A percentile compares a stretch with the other conserved stretches of the same genome.
Evolutionary conservation across 257 asterid species (phyloP).

Genomic region (Lantana camara): DNA sequence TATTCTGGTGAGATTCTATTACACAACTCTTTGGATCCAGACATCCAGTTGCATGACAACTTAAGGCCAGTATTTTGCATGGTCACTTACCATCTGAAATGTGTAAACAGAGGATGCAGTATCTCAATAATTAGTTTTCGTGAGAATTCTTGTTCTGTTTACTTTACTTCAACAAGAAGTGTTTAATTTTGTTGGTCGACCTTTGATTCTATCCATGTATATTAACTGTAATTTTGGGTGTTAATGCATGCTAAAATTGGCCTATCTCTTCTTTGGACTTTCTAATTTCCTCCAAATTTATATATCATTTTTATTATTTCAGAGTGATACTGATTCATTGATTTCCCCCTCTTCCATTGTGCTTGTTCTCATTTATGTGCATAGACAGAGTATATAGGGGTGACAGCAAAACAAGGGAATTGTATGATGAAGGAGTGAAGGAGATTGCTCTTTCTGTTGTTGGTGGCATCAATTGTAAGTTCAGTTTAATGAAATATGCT

Average conservation of each 20-base stretch:
- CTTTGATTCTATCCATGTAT: conserved; percentile 6
- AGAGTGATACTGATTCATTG: not conserved
- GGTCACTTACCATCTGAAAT: too few species aligned
- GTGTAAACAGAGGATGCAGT: too few species aligned
- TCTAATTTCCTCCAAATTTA: not conserved
- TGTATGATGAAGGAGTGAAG: conserved; percentile 81
- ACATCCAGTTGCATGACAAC: too few species aligned
- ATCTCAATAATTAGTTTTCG: not conserved
- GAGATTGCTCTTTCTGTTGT: conserved; percentile 94
- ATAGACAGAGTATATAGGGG: conserved; percentile 92
- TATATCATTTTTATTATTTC: not conserved
- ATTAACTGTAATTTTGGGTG: conserved; percentile 14
- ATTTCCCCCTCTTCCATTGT: conserved; percentile 13
- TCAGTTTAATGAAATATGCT: conserved; percentile 29
- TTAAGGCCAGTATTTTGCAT: too few species aligned
- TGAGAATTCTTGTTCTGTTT: conserved; percentile 6
- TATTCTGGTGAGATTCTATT: too few species aligned
- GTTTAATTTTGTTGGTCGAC: not conserved
- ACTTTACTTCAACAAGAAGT: conserved; percentile 4
- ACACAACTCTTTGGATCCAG: too few species aligned
- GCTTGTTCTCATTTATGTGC: conserved; percentile 22
- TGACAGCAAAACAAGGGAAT: conserved; percentile 79
- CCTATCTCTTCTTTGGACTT: not conserved
- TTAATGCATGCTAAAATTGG: not conserved
- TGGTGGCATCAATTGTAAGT: conserved; percentile 93